Conservation (phyloP, 2,329 filamentous ascomycete genomes). For the Hymenoscyphus scutula region DNA sequence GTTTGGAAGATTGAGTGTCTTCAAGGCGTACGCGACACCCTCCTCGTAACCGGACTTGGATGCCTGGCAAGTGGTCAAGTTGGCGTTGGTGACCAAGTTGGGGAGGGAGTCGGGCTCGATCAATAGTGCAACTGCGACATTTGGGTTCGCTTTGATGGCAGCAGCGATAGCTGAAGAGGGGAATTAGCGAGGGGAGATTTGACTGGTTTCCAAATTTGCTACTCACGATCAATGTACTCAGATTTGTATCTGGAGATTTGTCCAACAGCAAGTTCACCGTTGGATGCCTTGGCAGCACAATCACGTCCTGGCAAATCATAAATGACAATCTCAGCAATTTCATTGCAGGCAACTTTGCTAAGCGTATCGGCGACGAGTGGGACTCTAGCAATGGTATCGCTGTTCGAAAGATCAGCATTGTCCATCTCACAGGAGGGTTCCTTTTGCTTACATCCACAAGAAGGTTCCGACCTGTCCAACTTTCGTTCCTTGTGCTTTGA, state of each 20-base stretch:
- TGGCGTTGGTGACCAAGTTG: constrained; percentile 56
- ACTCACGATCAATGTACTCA: constrained; percentile 49
- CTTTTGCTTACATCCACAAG: constrained; percentile 43
- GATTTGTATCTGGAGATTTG: constrained; percentile 53
- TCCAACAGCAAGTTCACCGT: constrained; percentile 54
- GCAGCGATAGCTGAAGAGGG: constrained; percentile 39
- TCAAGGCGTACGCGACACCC: constrained; percentile 51
- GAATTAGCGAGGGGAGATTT: constrained; percentile 36
- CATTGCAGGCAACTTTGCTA: constrained; percentile 45
- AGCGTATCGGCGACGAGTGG: constrained; percentile 47
- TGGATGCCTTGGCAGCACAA: constrained; percentile 55
- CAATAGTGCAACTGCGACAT: constrained; percentile 15
- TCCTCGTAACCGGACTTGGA: constrained; percentile 50
- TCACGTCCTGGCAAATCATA: constrained; percentile 59
- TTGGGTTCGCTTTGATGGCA: constrained; percentile 23
- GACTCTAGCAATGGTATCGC: constrained; percentile 49
- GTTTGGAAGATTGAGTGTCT: constrained; percentile 52
- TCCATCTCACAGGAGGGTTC: neutral
- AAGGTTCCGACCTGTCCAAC: constrained; percentile 49
- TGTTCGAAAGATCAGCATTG: constrained; percentile 12
- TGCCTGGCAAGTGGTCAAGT: constrained; percentile 48
- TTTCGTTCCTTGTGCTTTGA: constrained; percentile 33
- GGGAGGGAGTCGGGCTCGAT: constrained; percentile 57
- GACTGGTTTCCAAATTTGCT: neutral
- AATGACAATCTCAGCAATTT: constrained; percentile 47